Conservation (phyloP, 208 protist genomes). For the Leishmania gerbilli region DNA sequence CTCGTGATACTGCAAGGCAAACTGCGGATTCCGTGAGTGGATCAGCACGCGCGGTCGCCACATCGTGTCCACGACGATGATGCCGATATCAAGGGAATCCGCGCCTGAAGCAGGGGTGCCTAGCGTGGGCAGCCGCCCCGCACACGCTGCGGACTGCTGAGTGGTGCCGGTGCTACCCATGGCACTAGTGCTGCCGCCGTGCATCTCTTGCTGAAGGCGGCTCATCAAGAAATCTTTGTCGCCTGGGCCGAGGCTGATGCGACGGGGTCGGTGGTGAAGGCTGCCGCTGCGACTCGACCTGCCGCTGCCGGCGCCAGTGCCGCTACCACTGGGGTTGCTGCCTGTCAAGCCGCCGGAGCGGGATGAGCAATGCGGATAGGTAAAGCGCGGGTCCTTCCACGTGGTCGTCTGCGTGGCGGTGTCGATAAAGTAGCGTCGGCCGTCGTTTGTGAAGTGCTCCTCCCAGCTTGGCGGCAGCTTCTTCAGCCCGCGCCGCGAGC, state of each 20-base stretch:
- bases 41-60: constrained; percentile 58
- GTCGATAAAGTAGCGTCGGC: constrained; percentile 74
- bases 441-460: constrained; percentile 80
- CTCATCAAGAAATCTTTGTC: constrained; percentile 51
- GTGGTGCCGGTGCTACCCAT: not conserved
- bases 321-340: constrained; percentile 7
- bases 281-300: constrained; percentile 1
- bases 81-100: constrained; percentile 43
- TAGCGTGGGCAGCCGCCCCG: not conserved
- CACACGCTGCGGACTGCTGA: not conserved
- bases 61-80: constrained; percentile 59
- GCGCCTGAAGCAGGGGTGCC: not conserved
- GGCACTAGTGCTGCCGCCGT: constrained; percentile 11
- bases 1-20: constrained; percentile 32
- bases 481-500: constrained; percentile 38
- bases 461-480: constrained; percentile 73
- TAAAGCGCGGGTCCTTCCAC: constrained; percentile 68
- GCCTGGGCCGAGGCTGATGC: constrained; percentile 45
- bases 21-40: constrained; percentile 35
- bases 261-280: constrained; percentile 29
- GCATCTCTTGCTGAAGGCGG: constrained; percentile 37
- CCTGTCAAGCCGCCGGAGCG: constrained; percentile 17
- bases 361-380: constrained; percentile 12
- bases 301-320: constrained; percentile 4
- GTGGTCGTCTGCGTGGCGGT: constrained; percentile 55